Evolutionary conservation across 352 stramenopile species (phyloP).

Genomic region (Phytophthora brassicae): DNA sequence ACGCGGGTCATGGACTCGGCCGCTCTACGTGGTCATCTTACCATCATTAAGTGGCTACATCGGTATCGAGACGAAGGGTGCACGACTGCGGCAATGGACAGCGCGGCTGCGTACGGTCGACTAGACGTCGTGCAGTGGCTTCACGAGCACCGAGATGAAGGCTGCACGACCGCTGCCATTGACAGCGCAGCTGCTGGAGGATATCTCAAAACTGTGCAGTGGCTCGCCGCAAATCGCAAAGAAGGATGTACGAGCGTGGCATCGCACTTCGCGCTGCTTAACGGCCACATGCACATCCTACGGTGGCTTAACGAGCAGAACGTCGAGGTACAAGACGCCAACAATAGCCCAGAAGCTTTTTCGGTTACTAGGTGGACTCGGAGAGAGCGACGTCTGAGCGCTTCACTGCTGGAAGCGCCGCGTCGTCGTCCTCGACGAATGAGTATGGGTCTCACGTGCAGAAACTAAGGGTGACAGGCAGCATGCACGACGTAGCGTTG

Average conservation of each 20-base stretch:
- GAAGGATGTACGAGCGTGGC: conserved; percentile 79
- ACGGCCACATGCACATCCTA: conserved; percentile 65
- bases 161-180: conserved; percentile 73
- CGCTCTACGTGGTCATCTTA: conserved; percentile 63
- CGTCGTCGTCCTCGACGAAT: conserved; percentile 30
- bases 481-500: conserved; percentile 8
- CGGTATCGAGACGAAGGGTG: conserved; percentile 64
- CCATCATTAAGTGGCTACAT: conserved; percentile 76
- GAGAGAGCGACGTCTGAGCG: conserved; percentile 37
- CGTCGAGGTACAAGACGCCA: conserved; percentile 17
- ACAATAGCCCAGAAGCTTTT: neutral
- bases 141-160: conserved; percentile 59
- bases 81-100: conserved; percentile 74
- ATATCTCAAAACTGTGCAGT: conserved; percentile 68
- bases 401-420: conserved; percentile 32
- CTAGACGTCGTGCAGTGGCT: conserved; percentile 76
- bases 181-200: conserved; percentile 69
- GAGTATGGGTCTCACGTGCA: conserved; percentile 29
- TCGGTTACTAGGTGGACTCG: conserved; percentile 22
- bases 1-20: conserved; percentile 83
- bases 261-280: conserved; percentile 66
- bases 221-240: conserved; percentile 52
- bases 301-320: conserved; percentile 64
- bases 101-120: conserved; percentile 54
- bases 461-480: conserved; percentile 21